phyloP scores from a whole-genome alignment of 1,139 yeast genomes.

The Taphrina deformans region DNA sequence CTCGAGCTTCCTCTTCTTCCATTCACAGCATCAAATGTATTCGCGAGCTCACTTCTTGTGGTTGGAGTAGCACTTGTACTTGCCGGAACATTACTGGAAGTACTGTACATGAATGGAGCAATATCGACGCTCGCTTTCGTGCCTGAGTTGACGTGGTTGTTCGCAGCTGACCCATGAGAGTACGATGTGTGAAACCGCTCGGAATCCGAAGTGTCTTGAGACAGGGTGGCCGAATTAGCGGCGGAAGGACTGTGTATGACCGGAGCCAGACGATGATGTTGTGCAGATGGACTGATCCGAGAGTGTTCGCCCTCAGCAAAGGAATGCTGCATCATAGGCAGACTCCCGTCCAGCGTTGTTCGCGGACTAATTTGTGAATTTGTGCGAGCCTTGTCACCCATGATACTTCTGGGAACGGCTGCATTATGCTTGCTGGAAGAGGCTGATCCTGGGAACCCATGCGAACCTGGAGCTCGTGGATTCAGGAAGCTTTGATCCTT shows the following conservation, averaged over 20 bases:
- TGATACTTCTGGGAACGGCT: background rate
- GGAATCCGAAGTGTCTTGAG: background rate
- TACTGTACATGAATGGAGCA: constrained; percentile 15
- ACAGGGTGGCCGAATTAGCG: background rate
- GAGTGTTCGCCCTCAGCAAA: background rate
- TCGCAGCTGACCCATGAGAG: background rate
- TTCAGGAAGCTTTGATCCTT: constrained; percentile 10
- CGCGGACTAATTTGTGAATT: constrained; percentile 1
- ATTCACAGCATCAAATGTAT: background rate
- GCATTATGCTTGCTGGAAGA: background rate
- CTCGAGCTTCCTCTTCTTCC: background rate
- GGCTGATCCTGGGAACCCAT: background rate
- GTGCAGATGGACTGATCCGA: background rate
- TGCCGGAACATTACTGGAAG: no score
- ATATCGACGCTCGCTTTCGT: background rate
- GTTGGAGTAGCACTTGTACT: no score
- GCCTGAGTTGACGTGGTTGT: background rate
- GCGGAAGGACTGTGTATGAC: background rate
- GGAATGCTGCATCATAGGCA: background rate
- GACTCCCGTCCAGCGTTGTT: background rate
- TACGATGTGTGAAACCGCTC: background rate
- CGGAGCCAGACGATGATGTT: background rate
- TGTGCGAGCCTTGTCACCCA: background rate
- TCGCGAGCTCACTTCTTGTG: no score
- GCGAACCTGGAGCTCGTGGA: constrained; percentile 1